Conservation (phyloP, 2,329 filamentous ascomycete species). For the Diplocarpon mali region DNA sequence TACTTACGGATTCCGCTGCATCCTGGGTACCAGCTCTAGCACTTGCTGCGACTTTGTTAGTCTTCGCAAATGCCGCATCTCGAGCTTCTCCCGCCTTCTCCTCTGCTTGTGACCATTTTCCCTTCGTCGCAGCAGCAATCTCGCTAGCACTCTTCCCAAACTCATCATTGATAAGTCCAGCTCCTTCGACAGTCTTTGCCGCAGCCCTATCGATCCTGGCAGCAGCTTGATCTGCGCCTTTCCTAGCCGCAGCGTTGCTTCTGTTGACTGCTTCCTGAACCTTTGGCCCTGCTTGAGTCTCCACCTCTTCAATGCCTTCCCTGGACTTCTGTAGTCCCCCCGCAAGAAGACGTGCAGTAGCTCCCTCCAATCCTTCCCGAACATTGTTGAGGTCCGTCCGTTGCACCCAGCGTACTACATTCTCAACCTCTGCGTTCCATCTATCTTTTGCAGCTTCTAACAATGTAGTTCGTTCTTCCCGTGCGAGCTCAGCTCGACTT, state of each 20-base stretch:
- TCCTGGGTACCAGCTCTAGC: slow-evolving; percentile 19
- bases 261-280: slow-evolving; percentile 30
- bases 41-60: slow-evolving; percentile 17
- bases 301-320: slow-evolving; percentile 22
- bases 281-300: slow-evolving; percentile 27
- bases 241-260: slow-evolving; percentile 28
- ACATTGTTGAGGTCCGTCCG: slow-evolving; percentile 53
- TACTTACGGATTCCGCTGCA: slow-evolving; percentile 16
- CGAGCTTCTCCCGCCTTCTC: slow-evolving; percentile 20
- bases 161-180: slow-evolving; percentile 14
- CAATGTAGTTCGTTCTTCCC: slow-evolving; percentile 42
- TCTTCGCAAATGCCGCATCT: slow-evolving; percentile 25
- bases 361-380: slow-evolving; percentile 45
- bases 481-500: slow-evolving; percentile 39
- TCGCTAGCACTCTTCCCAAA: slow-evolving; percentile 10
- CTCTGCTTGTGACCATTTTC: slow-evolving; percentile 16
- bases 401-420: slow-evolving; percentile 55
- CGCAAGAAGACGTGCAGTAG: slow-evolving; percentile 32
- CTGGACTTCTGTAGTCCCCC: slow-evolving; percentile 22
- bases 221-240: slow-evolving; percentile 16
- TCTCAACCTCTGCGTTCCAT: slow-evolving; percentile 67
- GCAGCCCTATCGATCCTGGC: slow-evolving; percentile 18
- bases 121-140: slow-evolving; percentile 15
- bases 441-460: slow-evolving; percentile 61
- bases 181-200: slow-evolving; percentile 16